Percentiles rank a stretch among this genome's conserved stretches.
These are phyloP conservation scores for Colletotrichum sp. DNA, from an alignment of 2,329 filamentous ascomycete genomes.

Conservation along the genomic window DNA sequence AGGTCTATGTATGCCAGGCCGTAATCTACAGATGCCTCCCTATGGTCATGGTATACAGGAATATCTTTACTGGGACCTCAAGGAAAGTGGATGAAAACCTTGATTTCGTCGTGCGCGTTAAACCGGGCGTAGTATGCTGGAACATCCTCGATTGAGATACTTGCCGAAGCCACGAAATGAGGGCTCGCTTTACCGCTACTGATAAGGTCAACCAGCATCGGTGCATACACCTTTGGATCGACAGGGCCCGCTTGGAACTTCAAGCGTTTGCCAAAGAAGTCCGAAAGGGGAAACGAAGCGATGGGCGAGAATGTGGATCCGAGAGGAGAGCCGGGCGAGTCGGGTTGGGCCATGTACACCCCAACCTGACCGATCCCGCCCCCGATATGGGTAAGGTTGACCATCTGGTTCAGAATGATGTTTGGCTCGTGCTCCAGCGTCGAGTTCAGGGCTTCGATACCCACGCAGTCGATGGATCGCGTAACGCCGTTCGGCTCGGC, in stretches of 20 bases:
- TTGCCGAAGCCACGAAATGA: constrained; percentile 28
- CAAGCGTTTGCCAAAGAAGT: constrained; percentile 22
- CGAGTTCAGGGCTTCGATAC: constrained; percentile 21
- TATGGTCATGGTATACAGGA: not conserved
- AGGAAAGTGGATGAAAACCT: constrained; percentile 18
- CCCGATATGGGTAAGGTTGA: not conserved
- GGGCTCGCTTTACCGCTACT: constrained; percentile 26
- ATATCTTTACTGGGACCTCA: not conserved
- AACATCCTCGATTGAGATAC: constrained; percentile 17
- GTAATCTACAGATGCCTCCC: not conserved
- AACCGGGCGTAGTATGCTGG: constrained; percentile 28
- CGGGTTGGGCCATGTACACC: constrained; percentile 17
- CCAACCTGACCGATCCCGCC: constrained; percentile 28
- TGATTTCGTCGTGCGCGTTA: constrained; percentile 24
- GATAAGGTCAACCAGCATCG: constrained; percentile 22
- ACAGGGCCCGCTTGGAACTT: constrained; percentile 4
- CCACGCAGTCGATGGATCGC: constrained; percentile 24
- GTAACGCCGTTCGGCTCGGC: constrained; percentile 18
- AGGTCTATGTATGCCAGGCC: not conserved
- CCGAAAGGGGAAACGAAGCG: constrained; percentile 21
- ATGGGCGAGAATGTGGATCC: constrained; percentile 1
- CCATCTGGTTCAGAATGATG: constrained; percentile 12
- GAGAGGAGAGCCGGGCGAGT: constrained; percentile 18
- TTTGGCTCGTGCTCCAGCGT: constrained; percentile 13
- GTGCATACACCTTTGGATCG: not conserved